Conservation (phyloP, 176 grass and related monocot species). For the Phoenix roebelenii region DNA sequence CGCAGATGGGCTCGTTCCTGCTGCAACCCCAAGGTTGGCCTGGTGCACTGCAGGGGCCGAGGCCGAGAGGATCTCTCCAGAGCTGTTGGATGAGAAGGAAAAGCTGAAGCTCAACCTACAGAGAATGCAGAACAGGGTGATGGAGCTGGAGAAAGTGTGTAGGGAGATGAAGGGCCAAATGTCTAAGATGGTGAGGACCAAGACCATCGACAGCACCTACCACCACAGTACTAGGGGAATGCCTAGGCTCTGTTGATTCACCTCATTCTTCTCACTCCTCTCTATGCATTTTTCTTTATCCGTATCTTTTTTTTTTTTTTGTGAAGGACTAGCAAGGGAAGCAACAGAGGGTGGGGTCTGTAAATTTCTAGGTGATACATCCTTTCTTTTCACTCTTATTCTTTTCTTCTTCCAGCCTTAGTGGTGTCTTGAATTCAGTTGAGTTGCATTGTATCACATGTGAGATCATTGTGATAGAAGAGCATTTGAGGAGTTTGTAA, state of each 20-base stretch:
- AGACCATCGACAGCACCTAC: conserved; percentile 31
- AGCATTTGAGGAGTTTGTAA: no score
- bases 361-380: no score
- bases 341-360: no score
- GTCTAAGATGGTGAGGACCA: conserved; percentile 52
- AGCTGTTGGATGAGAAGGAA: conserved; percentile 47
- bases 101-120: conserved; percentile 47
- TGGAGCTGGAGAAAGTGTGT: conserved; percentile 74
- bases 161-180: conserved; percentile 66
- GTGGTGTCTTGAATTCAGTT: no score
- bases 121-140: conserved; percentile 68
- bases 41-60: not conserved
- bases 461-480: no score
- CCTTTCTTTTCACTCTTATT: no score
- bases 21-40: conserved; percentile 28
- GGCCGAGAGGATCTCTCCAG: conserved; percentile 7
- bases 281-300: no score
- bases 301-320: no score
- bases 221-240: conserved; percentile 35
- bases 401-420: no score
- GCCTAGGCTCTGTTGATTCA: conserved; percentile 60
- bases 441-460: no score
- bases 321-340: no score
- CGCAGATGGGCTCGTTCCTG: conserved; percentile 9
- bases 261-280: no score